Evolutionary conservation across 805 yeast species (phyloP).

Genomic region (Yarrowia alimentaria): DNA sequence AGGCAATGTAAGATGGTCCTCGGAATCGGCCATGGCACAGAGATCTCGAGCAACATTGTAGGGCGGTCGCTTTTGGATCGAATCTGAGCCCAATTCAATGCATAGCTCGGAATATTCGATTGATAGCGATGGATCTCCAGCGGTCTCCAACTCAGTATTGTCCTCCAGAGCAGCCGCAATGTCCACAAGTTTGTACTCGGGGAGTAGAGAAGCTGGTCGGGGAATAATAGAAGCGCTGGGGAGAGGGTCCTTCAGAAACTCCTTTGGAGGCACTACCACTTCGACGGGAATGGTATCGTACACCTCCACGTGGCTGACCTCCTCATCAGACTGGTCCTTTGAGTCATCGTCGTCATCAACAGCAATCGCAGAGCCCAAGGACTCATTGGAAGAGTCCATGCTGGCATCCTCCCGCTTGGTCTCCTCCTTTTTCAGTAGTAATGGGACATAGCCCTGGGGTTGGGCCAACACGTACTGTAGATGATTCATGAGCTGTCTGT

Average conservation of each 20-base stretch:
- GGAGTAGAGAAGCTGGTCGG: background rate
- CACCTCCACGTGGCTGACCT: too few species aligned
- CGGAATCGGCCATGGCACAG: background rate
- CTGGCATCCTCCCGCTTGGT: background rate
- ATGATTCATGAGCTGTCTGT: constrained; percentile 5
- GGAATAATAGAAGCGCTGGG: background rate
- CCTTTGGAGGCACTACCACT: background rate
- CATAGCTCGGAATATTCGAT: constrained; percentile 13
- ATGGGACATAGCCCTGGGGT: constrained; percentile 10
- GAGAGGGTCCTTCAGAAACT: background rate
- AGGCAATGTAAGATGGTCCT: constrained; percentile 6
- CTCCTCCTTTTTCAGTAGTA: background rate
- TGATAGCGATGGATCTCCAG: constrained; percentile 4
- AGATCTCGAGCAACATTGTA: constrained; percentile 1
- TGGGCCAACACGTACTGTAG: background rate
- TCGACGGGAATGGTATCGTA: background rate
- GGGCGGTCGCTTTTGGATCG: constrained; percentile 7
- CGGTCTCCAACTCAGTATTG: constrained; percentile 12
- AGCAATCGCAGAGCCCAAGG: too few species aligned
- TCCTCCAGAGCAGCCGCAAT: constrained; percentile 21
- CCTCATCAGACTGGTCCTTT: too few species aligned
- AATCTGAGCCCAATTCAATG: constrained; percentile 7
- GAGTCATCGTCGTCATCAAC: too few species aligned
- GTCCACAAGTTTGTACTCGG: background rate
- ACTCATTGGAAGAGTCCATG: too few species aligned